Percentiles rank a stretch among this genome's conserved stretches.
Evolutionary conservation across 768 basidiomycete genomes (phyloP).

Genomic region (Calocybe gangraenosa): DNA sequence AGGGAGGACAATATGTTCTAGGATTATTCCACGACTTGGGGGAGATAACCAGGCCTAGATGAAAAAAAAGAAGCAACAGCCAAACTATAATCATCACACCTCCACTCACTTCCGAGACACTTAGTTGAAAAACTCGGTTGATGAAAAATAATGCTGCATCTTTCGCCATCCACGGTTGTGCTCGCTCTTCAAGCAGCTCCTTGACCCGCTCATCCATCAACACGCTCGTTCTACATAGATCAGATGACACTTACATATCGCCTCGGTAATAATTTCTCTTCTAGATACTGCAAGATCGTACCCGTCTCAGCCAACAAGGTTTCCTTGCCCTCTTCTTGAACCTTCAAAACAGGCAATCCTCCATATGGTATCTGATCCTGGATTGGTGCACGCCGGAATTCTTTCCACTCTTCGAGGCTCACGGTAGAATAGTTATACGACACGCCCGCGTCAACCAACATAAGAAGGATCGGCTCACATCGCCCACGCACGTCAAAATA

Average conservation of each 20-base stretch:
- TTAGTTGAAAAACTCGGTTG: background rate
- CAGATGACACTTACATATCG: too few species aligned
- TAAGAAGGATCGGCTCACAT: background rate
- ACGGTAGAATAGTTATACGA: background rate
- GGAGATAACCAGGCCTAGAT: background rate
- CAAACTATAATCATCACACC: background rate
- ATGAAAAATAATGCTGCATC: background rate
- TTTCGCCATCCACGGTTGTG: too few species aligned
- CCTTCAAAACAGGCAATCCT: slow-evolving; percentile 1
- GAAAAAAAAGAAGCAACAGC: background rate
- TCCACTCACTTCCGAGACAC: background rate
- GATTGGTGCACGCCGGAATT: background rate
- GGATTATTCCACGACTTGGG: background rate
- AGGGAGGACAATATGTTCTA: too few species aligned
- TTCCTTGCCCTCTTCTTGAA: background rate
- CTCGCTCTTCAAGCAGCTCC: too few species aligned
- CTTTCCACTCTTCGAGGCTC: background rate
- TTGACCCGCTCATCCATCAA: too few species aligned
- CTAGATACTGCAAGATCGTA: background rate
- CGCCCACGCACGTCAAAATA: background rate
- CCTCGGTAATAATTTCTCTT: too few species aligned
- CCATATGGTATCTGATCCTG: background rate
- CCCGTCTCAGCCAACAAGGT: background rate
- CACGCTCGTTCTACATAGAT: too few species aligned
- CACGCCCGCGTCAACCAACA: background rate